Percentiles rank a stretch among this genome's conserved stretches.
Conservation (phyloP, 805 yeast species). For the Yamadazyma phyllophila region DNA sequence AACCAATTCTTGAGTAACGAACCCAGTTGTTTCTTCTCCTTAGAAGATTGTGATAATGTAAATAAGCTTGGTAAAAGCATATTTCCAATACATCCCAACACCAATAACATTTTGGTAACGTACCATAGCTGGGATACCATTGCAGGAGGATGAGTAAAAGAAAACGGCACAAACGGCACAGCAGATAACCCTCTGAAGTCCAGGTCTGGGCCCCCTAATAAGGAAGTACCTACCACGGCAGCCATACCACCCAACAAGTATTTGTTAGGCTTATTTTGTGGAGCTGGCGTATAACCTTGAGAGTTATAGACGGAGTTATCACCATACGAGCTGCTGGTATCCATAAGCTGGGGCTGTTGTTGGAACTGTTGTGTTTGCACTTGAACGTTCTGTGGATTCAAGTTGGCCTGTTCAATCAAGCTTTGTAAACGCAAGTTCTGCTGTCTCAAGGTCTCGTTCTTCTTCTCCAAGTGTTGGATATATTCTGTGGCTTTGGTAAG, state of each 20-base stretch:
- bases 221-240: slow-evolving; percentile 59
- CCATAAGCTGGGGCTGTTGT: slow-evolving; percentile 10
- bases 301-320: slow-evolving; percentile 3
- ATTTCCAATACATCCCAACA: slow-evolving; percentile 19
- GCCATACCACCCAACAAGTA: slow-evolving; percentile 63
- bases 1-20: slow-evolving; percentile 21
- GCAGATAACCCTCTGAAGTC: slow-evolving; percentile 48
- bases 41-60: not conserved
- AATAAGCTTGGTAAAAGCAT: slow-evolving; percentile 16
- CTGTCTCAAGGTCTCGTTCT: slow-evolving; percentile 47
- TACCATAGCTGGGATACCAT: slow-evolving; percentile 22
- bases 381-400: slow-evolving; percentile 8
- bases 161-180: slow-evolving; percentile 35
- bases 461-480: slow-evolving; percentile 66
- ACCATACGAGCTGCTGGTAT: not conserved
- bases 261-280: slow-evolving; percentile 32
- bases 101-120: slow-evolving; percentile 22
- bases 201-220: slow-evolving; percentile 44
- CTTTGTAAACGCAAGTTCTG: slow-evolving; percentile 46
- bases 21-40: not conserved
- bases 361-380: slow-evolving; percentile 11
- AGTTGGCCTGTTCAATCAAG: slow-evolving; percentile 34
- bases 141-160: slow-evolving; percentile 19
- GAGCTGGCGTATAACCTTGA: not conserved
- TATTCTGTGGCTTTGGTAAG: slow-evolving; percentile 75